Conservation (phyloP, 2,329 filamentous ascomycete species). For the Apiospora phragmitis region DNA sequence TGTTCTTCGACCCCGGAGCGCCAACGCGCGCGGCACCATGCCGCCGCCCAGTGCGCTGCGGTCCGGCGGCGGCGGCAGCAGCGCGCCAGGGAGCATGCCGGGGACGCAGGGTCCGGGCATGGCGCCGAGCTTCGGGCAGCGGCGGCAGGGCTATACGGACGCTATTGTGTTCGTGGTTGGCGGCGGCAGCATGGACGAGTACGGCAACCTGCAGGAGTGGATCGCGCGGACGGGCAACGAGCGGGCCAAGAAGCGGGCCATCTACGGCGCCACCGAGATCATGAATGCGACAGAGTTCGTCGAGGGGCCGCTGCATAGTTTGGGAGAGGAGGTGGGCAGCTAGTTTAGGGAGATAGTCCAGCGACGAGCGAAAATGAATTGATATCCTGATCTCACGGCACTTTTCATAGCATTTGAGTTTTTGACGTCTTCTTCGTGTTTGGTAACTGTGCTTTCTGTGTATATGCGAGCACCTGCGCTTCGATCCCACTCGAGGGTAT, state of each 20-base stretch:
- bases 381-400: neutral
- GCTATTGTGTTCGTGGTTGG: slow-evolving; percentile 94
- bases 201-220: slow-evolving; percentile 97
- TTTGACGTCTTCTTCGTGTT: neutral
- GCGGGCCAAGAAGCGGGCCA: slow-evolving; percentile 73
- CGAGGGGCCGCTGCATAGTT: slow-evolving; percentile 59
- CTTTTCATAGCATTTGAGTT: neutral
- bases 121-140: slow-evolving; percentile 84
- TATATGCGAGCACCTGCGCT: too few species aligned
- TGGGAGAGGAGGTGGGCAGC: slow-evolving; percentile 58
- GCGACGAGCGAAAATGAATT: slow-evolving; percentile 1
- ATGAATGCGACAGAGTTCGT: slow-evolving; percentile 70
- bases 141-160: slow-evolving; percentile 85
- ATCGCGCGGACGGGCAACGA: slow-evolving; percentile 68
- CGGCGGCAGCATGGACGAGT: slow-evolving; percentile 98
- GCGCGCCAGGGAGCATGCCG: slow-evolving; percentile 36
- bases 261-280: slow-evolving; percentile 92
- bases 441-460: neutral
- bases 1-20: slow-evolving; percentile 94
- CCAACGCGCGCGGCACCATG: slow-evolving; percentile 89
- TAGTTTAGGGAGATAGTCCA: neutral
- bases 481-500: too few species aligned
- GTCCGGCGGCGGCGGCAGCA: slow-evolving; percentile 39
- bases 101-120: slow-evolving; percentile 61
- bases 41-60: slow-evolving; percentile 71